phyloP scores from a whole-genome alignment of 192 early-diverging fungal species.

The Dispira simplex region DNA sequence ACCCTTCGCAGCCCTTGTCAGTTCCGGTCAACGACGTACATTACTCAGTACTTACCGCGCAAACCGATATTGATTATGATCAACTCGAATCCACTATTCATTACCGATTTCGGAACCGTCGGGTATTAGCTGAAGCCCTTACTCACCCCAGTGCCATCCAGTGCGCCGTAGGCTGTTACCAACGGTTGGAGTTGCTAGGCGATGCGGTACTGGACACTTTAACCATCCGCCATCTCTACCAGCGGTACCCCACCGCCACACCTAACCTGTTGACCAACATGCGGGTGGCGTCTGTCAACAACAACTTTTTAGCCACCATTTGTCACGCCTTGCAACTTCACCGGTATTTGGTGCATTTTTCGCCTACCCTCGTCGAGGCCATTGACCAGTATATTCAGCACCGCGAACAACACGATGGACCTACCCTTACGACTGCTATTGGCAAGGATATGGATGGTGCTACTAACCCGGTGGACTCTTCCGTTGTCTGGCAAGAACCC shows the following conservation, averaged over 20 bases:
- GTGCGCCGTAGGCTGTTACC: slow-evolving; percentile 49
- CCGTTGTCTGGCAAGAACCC: neutral
- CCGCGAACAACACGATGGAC: slow-evolving; percentile 24
- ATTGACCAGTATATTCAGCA: slow-evolving; percentile 37
- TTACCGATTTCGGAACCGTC: slow-evolving; percentile 52
- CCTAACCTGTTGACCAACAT: slow-evolving; percentile 74
- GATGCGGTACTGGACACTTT: slow-evolving; percentile 70
- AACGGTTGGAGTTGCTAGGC: slow-evolving; percentile 84
- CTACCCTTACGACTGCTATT: slow-evolving; percentile 1
- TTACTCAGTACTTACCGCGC: no score
- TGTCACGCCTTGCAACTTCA: slow-evolving; percentile 48
- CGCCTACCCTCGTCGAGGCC: slow-evolving; percentile 29
- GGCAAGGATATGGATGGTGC: neutral
- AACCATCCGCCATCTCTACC: slow-evolving; percentile 54
- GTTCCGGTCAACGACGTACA: no score
- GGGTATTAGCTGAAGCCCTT: slow-evolving; percentile 59
- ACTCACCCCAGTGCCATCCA: slow-evolving; percentile 63
- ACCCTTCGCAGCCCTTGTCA: no score
- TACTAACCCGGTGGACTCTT: slow-evolving; percentile 9
- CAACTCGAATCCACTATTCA: slow-evolving; percentile 26
- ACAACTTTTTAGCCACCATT: slow-evolving; percentile 62
- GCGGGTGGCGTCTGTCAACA: slow-evolving; percentile 77
- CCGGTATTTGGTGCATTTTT: slow-evolving; percentile 47
- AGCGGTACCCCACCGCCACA: slow-evolving; percentile 40
- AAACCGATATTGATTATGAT: slow-evolving; percentile 13